Conservation (phyloP, 2,329 filamentous ascomycete species). For the Aspergillus phoenicis region DNA sequence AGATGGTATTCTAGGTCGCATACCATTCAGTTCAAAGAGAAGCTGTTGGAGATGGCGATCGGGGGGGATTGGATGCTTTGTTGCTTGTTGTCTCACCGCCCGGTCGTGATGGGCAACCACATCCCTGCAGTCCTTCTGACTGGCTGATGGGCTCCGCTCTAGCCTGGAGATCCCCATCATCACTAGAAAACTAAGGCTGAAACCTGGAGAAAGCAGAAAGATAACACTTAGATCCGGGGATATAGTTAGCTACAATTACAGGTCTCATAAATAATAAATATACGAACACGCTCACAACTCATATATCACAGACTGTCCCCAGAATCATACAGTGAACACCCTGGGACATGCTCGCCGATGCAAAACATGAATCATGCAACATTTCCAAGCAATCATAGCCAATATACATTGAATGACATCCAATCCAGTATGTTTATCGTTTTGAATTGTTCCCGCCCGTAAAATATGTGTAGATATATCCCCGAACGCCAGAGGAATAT, state of each 20-base stretch:
- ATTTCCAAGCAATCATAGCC: background rate
- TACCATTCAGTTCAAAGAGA: background rate
- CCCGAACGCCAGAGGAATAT: constrained; percentile 14
- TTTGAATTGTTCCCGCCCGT: background rate
- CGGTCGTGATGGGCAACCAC: constrained; percentile 1
- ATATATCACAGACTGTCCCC: background rate
- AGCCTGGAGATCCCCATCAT: background rate
- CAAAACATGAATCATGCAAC: background rate
- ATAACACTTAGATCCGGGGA: background rate
- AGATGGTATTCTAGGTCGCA: background rate
- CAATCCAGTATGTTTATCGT: background rate
- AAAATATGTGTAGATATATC: background rate
- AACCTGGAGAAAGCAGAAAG: background rate
- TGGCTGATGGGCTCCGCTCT: background rate
- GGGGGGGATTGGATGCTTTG: background rate
- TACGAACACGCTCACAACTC: background rate
- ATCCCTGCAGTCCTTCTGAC: background rate
- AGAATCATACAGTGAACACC: background rate
- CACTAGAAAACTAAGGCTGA: background rate
- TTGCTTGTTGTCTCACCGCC: background rate
- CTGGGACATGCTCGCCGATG: background rate
- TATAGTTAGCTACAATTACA: background rate
- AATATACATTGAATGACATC: background rate
- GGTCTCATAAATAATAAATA: background rate
- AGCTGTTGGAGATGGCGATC: background rate